Evolutionary conservation across 2,329 filamentous ascomycete species (phyloP).

Genomic region (Aureobasidium subglaciale): DNA sequence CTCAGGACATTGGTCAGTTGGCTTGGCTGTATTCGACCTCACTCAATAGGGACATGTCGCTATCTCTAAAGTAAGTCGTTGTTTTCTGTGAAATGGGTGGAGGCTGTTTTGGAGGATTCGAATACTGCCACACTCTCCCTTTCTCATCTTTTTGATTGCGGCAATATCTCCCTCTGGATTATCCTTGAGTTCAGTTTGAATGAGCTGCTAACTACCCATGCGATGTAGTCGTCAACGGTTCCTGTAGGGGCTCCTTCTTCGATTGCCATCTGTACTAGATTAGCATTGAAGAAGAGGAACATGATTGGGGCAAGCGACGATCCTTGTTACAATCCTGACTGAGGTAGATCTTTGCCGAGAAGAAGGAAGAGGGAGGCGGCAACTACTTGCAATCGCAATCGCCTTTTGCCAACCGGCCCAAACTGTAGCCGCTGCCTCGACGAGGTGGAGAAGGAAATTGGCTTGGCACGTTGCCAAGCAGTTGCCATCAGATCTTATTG

Average conservation of each 20-base stretch:
- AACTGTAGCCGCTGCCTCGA: not conserved
- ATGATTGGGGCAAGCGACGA: conserved; percentile 14
- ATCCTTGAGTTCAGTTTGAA: conserved; percentile 19
- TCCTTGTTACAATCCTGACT: conserved; percentile 10
- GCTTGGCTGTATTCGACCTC: not conserved
- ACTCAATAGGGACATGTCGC: not conserved
- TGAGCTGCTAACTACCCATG: conserved; percentile 21
- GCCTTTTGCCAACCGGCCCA: not conserved
- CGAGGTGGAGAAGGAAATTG: too few relatives aligned
- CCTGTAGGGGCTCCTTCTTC: conserved; percentile 20
- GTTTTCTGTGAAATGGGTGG: conserved; percentile 29
- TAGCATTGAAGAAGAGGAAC: conserved; percentile 28
- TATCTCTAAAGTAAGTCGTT: not conserved
- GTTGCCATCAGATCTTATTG: too few relatives aligned
- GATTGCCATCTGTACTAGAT: conserved; percentile 22
- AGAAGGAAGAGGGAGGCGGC: not conserved
- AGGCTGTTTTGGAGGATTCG: conserved; percentile 29
- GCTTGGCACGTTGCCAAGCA: too few relatives aligned
- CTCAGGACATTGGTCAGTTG: not conserved
- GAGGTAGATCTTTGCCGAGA: not conserved
- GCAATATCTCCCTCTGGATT: conserved; percentile 19
- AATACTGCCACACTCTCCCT: conserved; percentile 27
- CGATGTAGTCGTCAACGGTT: conserved; percentile 26
- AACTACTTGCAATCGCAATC: not conserved
- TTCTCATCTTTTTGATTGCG: conserved; percentile 14